A percentile compares a stretch with the other conserved stretches of the same genome.
Evolutionary conservation across 2,329 filamentous ascomycete genomes (phyloP).

Genomic region (Monilinia fructigena): DNA sequence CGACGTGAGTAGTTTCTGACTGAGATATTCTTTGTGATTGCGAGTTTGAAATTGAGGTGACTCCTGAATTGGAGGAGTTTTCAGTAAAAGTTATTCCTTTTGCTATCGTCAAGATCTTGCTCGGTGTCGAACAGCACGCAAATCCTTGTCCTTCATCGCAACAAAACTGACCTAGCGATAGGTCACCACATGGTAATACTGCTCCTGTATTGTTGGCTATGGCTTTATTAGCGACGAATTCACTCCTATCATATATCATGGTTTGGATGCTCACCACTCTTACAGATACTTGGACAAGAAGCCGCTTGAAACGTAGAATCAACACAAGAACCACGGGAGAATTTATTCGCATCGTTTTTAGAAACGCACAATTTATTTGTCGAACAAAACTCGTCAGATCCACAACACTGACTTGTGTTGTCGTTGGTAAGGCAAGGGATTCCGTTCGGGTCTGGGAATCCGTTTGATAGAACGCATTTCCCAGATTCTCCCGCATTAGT

Average conservation of each 20-base stretch:
- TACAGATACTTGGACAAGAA: constrained; percentile 28
- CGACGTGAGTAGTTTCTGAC: background rate
- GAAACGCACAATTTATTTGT: constrained; percentile 29
- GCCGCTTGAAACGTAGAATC: constrained; percentile 24
- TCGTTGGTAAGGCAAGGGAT: constrained; percentile 26
- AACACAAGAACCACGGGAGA: constrained; percentile 26
- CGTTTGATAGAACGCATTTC: constrained; percentile 26
- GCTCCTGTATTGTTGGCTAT: constrained; percentile 23
- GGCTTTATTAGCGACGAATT: background rate
- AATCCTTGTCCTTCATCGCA: constrained; percentile 28
- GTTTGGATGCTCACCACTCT: constrained; percentile 24
- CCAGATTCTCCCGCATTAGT: background rate
- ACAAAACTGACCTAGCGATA: constrained; percentile 26
- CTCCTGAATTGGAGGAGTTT: background rate
- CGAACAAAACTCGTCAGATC: constrained; percentile 26
- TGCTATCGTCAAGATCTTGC: constrained; percentile 25
- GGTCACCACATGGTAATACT: constrained; percentile 26
- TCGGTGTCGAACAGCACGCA: constrained; percentile 23
- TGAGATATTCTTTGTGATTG: background rate
- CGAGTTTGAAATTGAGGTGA: background rate
- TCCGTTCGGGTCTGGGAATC: constrained; percentile 22
- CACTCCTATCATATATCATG: background rate
- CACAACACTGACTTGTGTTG: constrained; percentile 27
- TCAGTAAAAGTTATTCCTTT: constrained; percentile 1
- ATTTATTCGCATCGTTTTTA: constrained; percentile 21